Percentiles rank a stretch among this genome's conserved stretches.
Conservation (phyloP, 345 rosid species). For the Arabis alpina region DNA sequence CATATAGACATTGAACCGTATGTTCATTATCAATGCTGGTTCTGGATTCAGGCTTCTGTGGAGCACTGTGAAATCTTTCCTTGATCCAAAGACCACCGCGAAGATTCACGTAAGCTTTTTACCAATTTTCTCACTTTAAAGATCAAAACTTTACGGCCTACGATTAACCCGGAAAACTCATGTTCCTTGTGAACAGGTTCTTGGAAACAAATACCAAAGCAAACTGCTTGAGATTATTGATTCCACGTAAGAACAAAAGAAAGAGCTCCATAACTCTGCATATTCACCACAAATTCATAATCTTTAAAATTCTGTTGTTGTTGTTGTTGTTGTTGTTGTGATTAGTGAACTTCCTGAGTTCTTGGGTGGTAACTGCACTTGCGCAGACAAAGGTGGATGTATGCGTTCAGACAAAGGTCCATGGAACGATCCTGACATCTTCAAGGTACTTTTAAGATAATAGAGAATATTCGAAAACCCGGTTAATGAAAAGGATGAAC, state of each 20-base stretch:
- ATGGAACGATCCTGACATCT: constrained; percentile 79
- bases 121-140: not conserved
- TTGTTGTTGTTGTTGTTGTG: constrained; percentile 5
- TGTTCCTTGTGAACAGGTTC: constrained; percentile 56
- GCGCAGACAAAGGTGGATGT: constrained; percentile 88
- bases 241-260: constrained; percentile 49
- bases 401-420: constrained; percentile 98
- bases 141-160: constrained; percentile 11
- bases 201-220: constrained; percentile 89
- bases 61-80: constrained; percentile 89
- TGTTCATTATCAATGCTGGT: constrained; percentile 98
- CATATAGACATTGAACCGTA: constrained; percentile 80
- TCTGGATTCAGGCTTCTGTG: constrained; percentile 94
- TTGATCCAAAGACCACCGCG: constrained; percentile 86
- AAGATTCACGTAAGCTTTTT: constrained; percentile 71
- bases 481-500: not conserved
- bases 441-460: constrained; percentile 52
- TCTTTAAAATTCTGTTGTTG: not conserved
- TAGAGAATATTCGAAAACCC: constrained; percentile 2
- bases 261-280: not conserved
- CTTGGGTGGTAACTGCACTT: constrained; percentile 86
- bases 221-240: constrained; percentile 90
- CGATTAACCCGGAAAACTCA: not conserved
- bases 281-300: constrained; percentile 5
- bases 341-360: constrained; percentile 85